Evolutionary conservation across 805 yeast species (phyloP).

Genomic region (Candida hispaniensis): DNA sequence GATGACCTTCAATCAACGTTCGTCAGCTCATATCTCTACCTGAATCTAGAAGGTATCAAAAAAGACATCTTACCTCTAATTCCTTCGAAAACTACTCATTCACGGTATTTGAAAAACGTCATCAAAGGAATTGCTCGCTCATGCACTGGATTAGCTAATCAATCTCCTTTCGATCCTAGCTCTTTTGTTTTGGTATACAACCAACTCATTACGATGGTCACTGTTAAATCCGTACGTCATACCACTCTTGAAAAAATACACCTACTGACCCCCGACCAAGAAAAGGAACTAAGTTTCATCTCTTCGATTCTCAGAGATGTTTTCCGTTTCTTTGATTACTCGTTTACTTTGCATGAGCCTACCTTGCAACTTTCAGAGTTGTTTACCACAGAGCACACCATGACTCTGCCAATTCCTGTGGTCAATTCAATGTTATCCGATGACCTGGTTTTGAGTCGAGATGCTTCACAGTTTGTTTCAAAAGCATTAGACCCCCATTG

Average conservation of each 20-base stretch:
- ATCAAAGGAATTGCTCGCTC: conserved; percentile 9
- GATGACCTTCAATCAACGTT: conserved; percentile 8
- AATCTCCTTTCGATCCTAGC: conserved; percentile 4
- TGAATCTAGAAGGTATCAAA: conserved; percentile 4
- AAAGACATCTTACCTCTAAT: conserved; percentile 6
- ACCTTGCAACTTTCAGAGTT: conserved; percentile 5
- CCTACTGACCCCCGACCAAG: conserved; percentile 6
- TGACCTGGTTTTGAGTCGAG: conserved; percentile 8
- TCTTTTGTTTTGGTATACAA: conserved; percentile 5
- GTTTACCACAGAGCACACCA: conserved; percentile 3
- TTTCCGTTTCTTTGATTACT: conserved; percentile 19
- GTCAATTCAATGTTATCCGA: conserved; percentile 12
- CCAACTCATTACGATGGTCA: conserved; percentile 9
- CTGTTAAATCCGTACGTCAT: conserved; percentile 2
- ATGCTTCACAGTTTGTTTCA: conserved; percentile 4
- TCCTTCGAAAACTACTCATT: conserved; percentile 3
- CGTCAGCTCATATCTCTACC: conserved; percentile 6
- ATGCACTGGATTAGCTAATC: conserved; percentile 6
- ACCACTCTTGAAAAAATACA: conserved; percentile 2
- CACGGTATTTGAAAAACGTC: conserved; percentile 8
- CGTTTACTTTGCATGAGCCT: conserved; percentile 13
- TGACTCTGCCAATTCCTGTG: conserved; percentile 10
- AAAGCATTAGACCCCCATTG: conserved; percentile 6
- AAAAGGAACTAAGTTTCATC: conserved; percentile 1
- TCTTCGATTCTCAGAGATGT: conserved; percentile 7